Conservation (phyloP, 805 yeast genomes). For the Candida multigemmis region DNA sequence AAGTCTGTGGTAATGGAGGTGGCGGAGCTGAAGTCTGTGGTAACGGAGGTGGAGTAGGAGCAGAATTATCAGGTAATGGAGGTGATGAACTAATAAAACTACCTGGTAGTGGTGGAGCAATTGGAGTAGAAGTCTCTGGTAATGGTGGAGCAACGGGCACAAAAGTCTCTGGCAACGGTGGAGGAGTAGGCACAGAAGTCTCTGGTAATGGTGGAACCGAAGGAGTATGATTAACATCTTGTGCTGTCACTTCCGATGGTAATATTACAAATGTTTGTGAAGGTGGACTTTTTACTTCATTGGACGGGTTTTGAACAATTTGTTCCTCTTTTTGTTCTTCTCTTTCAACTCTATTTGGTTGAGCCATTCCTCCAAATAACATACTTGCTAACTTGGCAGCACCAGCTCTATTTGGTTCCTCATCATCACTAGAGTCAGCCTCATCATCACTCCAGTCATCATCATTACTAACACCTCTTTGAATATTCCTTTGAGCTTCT, state of each 20-base stretch:
- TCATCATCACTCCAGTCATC: conserved; percentile 41
- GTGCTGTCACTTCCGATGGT: conserved; percentile 7
- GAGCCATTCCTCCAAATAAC: conserved; percentile 43
- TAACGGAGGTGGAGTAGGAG: conserved; percentile 17
- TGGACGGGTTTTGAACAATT: conserved; percentile 3
- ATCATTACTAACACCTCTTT: conserved; percentile 40
- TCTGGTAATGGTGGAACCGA: conserved; percentile 6
- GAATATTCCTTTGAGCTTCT: conserved; percentile 65
- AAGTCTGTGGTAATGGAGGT: conserved; percentile 16
- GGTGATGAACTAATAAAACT: conserved; percentile 11
- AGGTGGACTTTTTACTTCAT: conserved; percentile 17
- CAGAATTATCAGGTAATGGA: conserved; percentile 8
- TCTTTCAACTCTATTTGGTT: conserved; percentile 11
- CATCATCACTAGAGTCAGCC: conserved; percentile 39
- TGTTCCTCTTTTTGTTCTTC: too few relatives aligned
- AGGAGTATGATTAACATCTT: conserved; percentile 4
- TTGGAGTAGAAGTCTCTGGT: conserved; percentile 10
- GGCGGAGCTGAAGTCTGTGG: conserved; percentile 16
- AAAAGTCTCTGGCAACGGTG: conserved; percentile 5
- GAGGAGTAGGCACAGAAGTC: too few relatives aligned
- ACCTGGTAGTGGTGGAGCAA: conserved; percentile 8
- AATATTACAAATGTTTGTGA: conserved; percentile 7
- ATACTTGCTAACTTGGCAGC: conserved; percentile 50
- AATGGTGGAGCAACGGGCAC: conserved; percentile 8
- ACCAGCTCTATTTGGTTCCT: conserved; percentile 38